Conservation (phyloP, 2,329 filamentous ascomycete species). For the Zymoseptoria ardabiliae region DNA sequence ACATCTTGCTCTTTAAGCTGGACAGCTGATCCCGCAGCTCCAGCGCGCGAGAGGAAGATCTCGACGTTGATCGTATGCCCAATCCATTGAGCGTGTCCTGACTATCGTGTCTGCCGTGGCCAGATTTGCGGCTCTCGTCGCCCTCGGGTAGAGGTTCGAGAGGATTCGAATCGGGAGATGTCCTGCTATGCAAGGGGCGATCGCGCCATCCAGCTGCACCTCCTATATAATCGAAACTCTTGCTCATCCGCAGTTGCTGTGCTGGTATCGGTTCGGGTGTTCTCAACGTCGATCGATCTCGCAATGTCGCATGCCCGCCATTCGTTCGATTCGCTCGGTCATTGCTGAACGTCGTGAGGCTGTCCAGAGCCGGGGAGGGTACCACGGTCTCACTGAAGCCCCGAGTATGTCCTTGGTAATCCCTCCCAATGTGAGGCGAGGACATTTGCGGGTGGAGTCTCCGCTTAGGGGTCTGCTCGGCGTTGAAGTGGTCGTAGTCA, state of each 20-base stretch:
- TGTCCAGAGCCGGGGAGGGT: constrained; percentile 27
- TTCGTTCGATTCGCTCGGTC: not conserved
- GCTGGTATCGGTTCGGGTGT: constrained; percentile 11
- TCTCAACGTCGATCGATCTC: constrained; percentile 13
- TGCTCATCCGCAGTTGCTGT: constrained; percentile 22
- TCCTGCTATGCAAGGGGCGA: constrained; percentile 27
- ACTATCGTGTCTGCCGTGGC: constrained; percentile 10
- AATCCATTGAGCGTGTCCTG: constrained; percentile 17
- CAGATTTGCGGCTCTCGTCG: constrained; percentile 19
- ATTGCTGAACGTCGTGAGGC: constrained; percentile 9
- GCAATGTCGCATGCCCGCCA: constrained; percentile 5
- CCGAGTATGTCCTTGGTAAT: constrained; percentile 46
- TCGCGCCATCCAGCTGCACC: constrained; percentile 11
- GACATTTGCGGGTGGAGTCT: constrained; percentile 24
- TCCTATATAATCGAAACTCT: constrained; percentile 20
- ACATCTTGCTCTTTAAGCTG: constrained; percentile 77
- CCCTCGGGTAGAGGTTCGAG: constrained; percentile 39
- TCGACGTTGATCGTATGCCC: constrained; percentile 60
- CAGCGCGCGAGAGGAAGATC: constrained; percentile 63
- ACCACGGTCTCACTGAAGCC: constrained; percentile 56
- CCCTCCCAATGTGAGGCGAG: constrained; percentile 23
- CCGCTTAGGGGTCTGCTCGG: constrained; percentile 7
- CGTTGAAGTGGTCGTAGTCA: constrained; percentile 9
- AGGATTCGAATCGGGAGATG: constrained; percentile 32
- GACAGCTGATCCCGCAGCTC: constrained; percentile 78